Base-by-base conservation (phyloP, 2,329 filamentous ascomycete species). In the Fusarium poae region DNA sequence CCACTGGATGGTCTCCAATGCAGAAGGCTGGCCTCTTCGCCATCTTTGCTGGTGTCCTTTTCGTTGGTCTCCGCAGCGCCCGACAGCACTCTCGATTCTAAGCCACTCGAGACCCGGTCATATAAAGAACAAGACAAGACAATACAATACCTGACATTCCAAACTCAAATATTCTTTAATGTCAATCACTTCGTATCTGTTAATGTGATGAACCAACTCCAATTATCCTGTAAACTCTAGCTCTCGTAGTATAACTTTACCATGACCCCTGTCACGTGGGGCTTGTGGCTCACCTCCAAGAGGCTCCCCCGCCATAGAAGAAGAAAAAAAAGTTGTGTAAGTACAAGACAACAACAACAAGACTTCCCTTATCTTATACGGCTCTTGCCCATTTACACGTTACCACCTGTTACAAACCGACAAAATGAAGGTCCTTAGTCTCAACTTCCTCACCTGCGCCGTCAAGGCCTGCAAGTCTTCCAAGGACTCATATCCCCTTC, bases 391-490 rank as follows among this genome's bases (percentile, higher is more conserved):
- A 16, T 25, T 20, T 13, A 12, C 48, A 29, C 48, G 23, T 39
- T 40, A 25, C 4, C 8, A 5, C 32, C n/a, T 39, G 9, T 49
- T 18, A 30, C 25, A 29, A 27, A 6, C 15, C 27, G 20, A 5
- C 1, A 44, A 66, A 27, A 99, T 99, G 96, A 98, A 98, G 81
- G 85, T 98, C 67, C 88, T 98, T 53, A 97, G 94, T 65, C 90
- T 97, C 75, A 98, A 98, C 82, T 99, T 99, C 81, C 85, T 98
- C 70, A 96, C 93, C 75, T 99, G 96, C 85, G 95, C 96, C 66
- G 92, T 97, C 78, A 98, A 97, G 85, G 86, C 92, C 58, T 99
- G 96, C 91, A 97, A 97, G 82, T 87, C 89, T 59, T 90, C 91
- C 32, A 84, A 91, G 8, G 83, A 87, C 53, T 93, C 93, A 25